Percentiles rank a stretch among this genome's conserved stretches.
Evolutionary conservation across 805 yeast genomes (phyloP).

Genomic region (Torulaspora maleeae): DNA sequence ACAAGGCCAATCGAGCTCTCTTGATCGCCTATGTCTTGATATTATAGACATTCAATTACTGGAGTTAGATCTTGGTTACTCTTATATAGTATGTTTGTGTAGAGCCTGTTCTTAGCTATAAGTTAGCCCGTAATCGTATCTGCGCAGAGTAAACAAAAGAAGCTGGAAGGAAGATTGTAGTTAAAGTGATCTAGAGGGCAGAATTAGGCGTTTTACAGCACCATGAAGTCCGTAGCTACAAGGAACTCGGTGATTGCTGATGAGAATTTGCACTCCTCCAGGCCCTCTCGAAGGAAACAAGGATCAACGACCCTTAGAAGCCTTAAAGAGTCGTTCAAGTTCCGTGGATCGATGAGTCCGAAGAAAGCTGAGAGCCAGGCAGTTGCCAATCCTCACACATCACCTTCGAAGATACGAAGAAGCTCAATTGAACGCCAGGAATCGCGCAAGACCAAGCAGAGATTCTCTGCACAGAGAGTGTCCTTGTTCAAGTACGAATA

Average conservation of each 20-base stretch:
- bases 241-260: neutral
- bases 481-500: conserved; percentile 28
- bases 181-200: neutral
- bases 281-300: conserved; percentile 10
- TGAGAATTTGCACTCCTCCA: conserved; percentile 2
- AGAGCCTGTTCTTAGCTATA: neutral
- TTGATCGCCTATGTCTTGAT: neutral
- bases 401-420: conserved; percentile 11
- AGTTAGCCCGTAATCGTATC: neutral
- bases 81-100: neutral
- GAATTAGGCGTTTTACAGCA: neutral
- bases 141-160: conserved; percentile 1
- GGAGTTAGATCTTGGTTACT: too few species aligned
- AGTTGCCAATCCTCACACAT: neutral
- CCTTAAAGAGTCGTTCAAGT: conserved; percentile 17
- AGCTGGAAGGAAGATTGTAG: too few species aligned
- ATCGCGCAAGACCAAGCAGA: conserved; percentile 7
- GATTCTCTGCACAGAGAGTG: conserved; percentile 32
- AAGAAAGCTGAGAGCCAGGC: conserved; percentile 1
- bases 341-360: conserved; percentile 9
- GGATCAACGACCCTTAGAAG: conserved; percentile 18
- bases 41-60: too few species aligned
- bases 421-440: neutral
- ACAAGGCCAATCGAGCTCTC: too few species aligned
- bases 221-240: neutral